Evolutionary conservation across 169 alveolate species (phyloP).

Genomic region (Plasmodium knowlesi): DNA sequence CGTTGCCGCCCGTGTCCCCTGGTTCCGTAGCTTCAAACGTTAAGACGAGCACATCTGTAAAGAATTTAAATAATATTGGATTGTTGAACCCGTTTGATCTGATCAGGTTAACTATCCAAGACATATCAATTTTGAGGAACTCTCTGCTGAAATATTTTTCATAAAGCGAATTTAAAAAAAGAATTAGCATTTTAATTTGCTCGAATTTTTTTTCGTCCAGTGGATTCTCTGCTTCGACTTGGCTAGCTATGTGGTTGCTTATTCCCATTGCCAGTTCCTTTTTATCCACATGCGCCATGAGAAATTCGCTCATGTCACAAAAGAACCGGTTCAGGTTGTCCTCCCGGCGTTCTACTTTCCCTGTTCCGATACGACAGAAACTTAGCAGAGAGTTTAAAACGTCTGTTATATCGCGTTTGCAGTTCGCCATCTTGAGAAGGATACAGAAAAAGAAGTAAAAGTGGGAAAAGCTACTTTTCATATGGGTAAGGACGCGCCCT

Average conservation of each 20-base stretch:
- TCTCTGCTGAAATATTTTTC: neutral
- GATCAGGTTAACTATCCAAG: constrained; percentile 23
- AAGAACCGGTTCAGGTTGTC: constrained; percentile 8
- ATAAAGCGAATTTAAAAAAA: constrained; percentile 36
- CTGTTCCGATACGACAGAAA: neutral
- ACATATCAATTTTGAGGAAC: neutral
- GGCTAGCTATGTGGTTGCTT: constrained; percentile 2
- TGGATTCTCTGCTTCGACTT: neutral
- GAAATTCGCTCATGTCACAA: neutral
- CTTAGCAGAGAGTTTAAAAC: neutral
- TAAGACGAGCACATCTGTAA: neutral
- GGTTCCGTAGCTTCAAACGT: neutral
- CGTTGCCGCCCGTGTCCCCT: neutral
- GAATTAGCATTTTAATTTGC: neutral
- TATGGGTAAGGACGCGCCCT: neutral
- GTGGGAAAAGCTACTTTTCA: no score
- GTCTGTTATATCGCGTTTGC: neutral
- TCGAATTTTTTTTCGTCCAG: neutral
- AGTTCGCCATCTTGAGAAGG: neutral
- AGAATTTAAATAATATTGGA: neutral
- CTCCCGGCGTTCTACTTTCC: neutral
- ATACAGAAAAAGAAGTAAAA: no score
- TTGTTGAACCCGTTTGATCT: neutral
- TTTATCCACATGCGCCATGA: constrained; percentile 3
- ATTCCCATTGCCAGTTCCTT: neutral